Conservation (phyloP, 106 monocot species). For the Platanthera zijinensis region DNA sequence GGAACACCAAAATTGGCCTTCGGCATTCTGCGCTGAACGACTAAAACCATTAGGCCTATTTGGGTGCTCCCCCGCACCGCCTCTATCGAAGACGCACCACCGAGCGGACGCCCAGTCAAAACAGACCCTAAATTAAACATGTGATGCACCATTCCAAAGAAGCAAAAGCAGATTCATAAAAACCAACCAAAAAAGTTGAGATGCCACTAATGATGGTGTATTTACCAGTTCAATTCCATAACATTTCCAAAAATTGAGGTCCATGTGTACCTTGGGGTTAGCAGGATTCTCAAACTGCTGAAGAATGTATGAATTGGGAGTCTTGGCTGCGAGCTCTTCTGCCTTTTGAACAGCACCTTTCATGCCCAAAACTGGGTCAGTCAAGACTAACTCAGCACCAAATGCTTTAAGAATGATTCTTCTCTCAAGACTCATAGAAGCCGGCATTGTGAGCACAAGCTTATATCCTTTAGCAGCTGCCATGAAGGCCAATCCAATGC, state of each 20-base stretch:
- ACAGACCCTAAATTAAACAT: not conserved
- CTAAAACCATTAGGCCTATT: no score
- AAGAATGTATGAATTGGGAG: constrained; percentile 45
- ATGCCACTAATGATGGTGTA: not conserved
- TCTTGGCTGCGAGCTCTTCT: constrained; percentile 48
- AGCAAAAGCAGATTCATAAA: not conserved
- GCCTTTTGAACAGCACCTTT: constrained; percentile 54
- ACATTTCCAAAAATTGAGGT: not conserved
- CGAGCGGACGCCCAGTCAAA: no score
- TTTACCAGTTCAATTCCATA: not conserved
- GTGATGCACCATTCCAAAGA: not conserved
- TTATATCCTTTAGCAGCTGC: constrained; percentile 74
- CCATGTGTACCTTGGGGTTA: constrained; percentile 40
- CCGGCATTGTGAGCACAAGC: constrained; percentile 64
- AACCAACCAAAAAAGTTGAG: not conserved
- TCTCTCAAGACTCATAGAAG: constrained; percentile 75
- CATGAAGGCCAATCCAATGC: constrained; percentile 67
- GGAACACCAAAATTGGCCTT: no score
- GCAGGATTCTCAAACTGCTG: constrained; percentile 66
- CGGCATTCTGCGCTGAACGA: no score
- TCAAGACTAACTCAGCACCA: constrained; percentile 44
- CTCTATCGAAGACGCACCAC: no score
- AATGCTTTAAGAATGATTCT: constrained; percentile 63
- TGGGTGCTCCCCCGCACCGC: no score
- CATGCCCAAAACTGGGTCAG: constrained; percentile 41